Base-by-base conservation (phyloP, 495 filamentous ascomycete species). In the Aspergillus bridgeri region DNA sequence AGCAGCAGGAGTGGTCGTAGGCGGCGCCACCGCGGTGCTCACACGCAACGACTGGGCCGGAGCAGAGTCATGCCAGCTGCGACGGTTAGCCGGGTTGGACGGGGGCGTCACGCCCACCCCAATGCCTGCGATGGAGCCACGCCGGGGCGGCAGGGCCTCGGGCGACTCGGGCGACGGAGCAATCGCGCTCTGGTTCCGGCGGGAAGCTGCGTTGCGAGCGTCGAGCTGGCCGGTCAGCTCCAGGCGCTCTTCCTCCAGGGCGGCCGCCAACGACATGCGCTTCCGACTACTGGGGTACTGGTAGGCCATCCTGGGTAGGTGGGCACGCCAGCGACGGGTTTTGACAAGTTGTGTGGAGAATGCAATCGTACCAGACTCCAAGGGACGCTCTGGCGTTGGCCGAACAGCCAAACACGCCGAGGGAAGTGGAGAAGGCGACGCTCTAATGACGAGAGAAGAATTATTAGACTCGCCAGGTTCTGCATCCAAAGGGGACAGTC, bases 51-150 rank as follows among this genome's bases (percentile, higher is more conserved):
- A 58, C 17, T 68, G 65, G 20, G 70, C 60, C n/a, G 54, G 45
- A 53, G 57, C 25, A 48, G 63, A 48, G 23, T 65, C 60, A 20
- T 60, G 50, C 53, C 54, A 44, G 53, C 33, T 47, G 51, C 50
- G 58, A 45, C 46, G 47, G 45, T 19, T 42, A 23, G 58, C 53
- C 44, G 61, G 60, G 33, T 19, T 42, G 29, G 58, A 55, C 44
- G 61, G 60, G 33, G 67, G 48, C 56, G 63, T 67, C 62, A 71
- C 68, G 33, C 69, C 65, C 42, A 67, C 57, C 22, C 65, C 65
- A 62, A 63, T 69, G 29, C 76, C 70, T 55, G 75, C 67, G 57
- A 78, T 71, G 56, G 75, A 76, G 54, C 70, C 67, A 72, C 76
- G 66, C 42, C 73, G 75, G 56, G 69, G 65, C 53, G 71, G 57